Conservation (phyloP, 306 rosid genomes). For the Trifolium repens region DNA sequence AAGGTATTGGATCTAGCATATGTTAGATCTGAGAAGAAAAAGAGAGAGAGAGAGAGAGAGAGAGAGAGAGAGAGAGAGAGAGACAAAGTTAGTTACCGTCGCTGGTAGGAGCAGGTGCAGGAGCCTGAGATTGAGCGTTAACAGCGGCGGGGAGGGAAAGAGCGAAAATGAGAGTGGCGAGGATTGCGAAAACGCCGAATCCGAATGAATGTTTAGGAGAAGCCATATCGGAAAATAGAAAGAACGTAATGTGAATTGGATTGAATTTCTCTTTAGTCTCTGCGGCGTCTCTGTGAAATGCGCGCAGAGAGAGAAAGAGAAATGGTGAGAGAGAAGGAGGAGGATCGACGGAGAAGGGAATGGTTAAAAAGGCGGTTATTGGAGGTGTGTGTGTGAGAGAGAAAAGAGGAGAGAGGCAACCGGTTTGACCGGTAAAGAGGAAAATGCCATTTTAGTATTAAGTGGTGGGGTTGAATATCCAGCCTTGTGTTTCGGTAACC, state of each 20-base stretch:
- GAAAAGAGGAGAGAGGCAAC: slow-evolving; percentile 46
- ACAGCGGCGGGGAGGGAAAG: slow-evolving; percentile 55
- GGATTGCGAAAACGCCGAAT: slow-evolving; percentile 50
- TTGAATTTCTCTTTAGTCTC: background rate
- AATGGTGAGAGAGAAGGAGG: slow-evolving; percentile 1
- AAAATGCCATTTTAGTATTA: background rate
- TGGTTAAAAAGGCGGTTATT: slow-evolving; percentile 33
- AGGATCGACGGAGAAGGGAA: slow-evolving; percentile 30
- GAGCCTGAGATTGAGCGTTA: slow-evolving; percentile 55
- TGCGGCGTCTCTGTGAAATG: background rate
- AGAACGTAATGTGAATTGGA: background rate
- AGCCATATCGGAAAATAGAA: slow-evolving; percentile 36
- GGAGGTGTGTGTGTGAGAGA: slow-evolving; percentile 29
- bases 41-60: slow-evolving; percentile 4
- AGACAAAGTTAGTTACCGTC: slow-evolving; percentile 53
- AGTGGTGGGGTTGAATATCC: slow-evolving; percentile 1
- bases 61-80: slow-evolving; percentile 9
- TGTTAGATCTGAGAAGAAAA: slow-evolving; percentile 32
- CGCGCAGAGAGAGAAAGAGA: slow-evolving; percentile 37
- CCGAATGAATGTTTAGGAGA: slow-evolving; percentile 43
- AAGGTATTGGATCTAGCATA: background rate
- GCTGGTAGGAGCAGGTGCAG: slow-evolving; percentile 75
- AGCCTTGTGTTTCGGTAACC: slow-evolving; percentile 20
- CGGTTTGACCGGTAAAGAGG: slow-evolving; percentile 47
- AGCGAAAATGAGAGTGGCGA: slow-evolving; percentile 52